Evolutionary conservation across 495 filamentous ascomycete species (phyloP), one percentile per base, ranked within the genome.

Genomic region (Podospora appendiculata): DNA sequence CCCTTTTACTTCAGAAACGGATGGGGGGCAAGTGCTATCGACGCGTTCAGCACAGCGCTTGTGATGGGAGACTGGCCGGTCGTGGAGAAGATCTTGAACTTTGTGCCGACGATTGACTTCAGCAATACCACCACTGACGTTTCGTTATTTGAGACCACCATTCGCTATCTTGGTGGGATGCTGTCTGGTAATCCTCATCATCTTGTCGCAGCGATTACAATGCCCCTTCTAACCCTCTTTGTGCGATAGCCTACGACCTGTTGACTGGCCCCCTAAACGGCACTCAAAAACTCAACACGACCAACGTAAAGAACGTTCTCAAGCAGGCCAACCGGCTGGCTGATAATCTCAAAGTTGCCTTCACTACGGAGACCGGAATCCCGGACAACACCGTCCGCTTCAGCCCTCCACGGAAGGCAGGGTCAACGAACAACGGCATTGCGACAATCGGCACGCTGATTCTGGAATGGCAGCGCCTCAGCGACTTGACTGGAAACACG

Each of bases 121-220:
- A 76, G 76, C 47, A 71, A 68, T 14, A 85, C 86, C 4, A 56
- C 56, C 10, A 67, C 65, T 7, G 70, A 70, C 12, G 81, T 94
- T 54, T 90, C 84, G 51, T 69, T 95, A 32, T 95, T 95, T 53
- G 89, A 95, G 68, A 95, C 89, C 3, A 94, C 88, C 3, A 95
- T 95, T 59, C 85, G 89, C 4, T 95, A 94, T 57, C 70, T 95
- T 4, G 89, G 75, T 13, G 90, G 90, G 14, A 72, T 95, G 56
- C 56, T 94, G 41, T 87, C 90, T 8, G 73, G 76, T 77, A 57
- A 58, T 58, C 2, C 18, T 6, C 10, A 36, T 48, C 44, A 5
- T 16, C n/a, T 47, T 16, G 16, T 33, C 44, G 44, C 7, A 6
- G 11, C 18, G 12, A 25, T 33, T 10, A 25, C n/a, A 17, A 32